Conservation (phyloP, 1,284 basidiomycete genomes). For the Schizopora paradoxa region DNA sequence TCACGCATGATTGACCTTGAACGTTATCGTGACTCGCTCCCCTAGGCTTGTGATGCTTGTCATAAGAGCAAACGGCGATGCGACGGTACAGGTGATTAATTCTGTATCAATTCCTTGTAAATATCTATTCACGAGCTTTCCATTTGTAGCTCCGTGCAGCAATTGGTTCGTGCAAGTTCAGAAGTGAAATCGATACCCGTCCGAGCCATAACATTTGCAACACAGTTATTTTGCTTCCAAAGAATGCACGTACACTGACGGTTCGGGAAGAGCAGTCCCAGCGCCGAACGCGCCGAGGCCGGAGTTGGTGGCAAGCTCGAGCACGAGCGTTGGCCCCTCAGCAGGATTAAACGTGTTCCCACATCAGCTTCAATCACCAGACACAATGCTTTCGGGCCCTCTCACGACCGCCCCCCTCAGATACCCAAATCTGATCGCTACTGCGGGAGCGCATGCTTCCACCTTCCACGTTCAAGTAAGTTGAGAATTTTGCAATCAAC, state of each 20-base stretch:
- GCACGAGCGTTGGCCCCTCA: neutral
- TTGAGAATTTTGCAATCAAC: no score
- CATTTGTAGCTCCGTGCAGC: slow-evolving; percentile 60
- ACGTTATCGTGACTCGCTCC: slow-evolving; percentile 12
- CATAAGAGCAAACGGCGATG: slow-evolving; percentile 79
- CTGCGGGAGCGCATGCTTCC: no score
- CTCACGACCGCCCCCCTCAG: slow-evolving; percentile 9
- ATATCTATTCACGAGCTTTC: slow-evolving; percentile 16
- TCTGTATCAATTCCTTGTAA: slow-evolving; percentile 11
- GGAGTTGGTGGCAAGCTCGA: neutral
- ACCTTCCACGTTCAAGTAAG: no score
- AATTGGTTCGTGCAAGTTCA: slow-evolving; percentile 53
- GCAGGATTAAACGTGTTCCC: no score
- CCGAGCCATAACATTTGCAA: neutral
- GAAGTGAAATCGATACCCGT: slow-evolving; percentile 9
- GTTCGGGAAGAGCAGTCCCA: slow-evolving; percentile 69
- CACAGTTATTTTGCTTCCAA: slow-evolving; percentile 73
- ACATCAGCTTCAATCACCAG: slow-evolving; percentile 22
- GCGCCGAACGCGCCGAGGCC: slow-evolving; percentile 45
- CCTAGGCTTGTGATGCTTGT: slow-evolving; percentile 74
- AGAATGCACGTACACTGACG: slow-evolving; percentile 72
- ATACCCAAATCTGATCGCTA: no score
- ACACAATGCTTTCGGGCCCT: slow-evolving; percentile 15
- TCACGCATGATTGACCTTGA: slow-evolving; percentile 8
- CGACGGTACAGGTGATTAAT: slow-evolving; percentile 65